Evolutionary conservation across 352 stramenopile species (phyloP), one percentile per base, ranked within the genome.

Genomic region (Aphanomyces stellatus): DNA sequence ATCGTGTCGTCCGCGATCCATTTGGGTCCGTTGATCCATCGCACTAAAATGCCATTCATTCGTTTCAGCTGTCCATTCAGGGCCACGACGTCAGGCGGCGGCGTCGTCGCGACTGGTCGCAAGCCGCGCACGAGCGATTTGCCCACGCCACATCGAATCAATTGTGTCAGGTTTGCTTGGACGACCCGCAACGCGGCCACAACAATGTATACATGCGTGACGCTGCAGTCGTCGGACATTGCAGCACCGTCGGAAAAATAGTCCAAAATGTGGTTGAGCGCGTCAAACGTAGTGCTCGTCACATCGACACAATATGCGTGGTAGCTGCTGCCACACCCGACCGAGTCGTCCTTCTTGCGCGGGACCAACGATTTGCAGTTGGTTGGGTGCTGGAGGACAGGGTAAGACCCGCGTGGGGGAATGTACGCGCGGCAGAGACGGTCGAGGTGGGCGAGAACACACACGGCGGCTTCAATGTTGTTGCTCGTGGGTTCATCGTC

Each of bases 391-490:
- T 6, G 4, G 4, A 70, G 31, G 24, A 41, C 27, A 4, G 65
- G 65, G 24, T 71, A 73, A 3, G 24, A 11, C 3, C 34, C 27
- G 11, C 34, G 13, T 2, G 4, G 13, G 0, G 77, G 70, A 1
- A 85, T 30, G 60, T 81, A 85, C 2, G 76, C 69, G 24, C 79
- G 71, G 25, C 69, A 82, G 7, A 96, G 69, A 13, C 85, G 74
- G 53, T 96, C 88, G 22, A 96, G 72, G 31, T 96, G 82, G 1
- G 87, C 88, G 11, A 96, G 37, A 17, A 96, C 74, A 17, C 87
- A 74, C 28, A 86, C 69, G 19, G 70, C 80, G 19, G 76, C 55
- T 28, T 85, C 72, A 0, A 87, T 40, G 0, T 76, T 72, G 34
- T 87, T 51, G 33, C 28, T 13, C 7, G 15, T 13, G 37, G 40